Base-by-base conservation (phyloP, 805 yeast genomes). In the Zygosaccharomyces siamensis region DNA sequence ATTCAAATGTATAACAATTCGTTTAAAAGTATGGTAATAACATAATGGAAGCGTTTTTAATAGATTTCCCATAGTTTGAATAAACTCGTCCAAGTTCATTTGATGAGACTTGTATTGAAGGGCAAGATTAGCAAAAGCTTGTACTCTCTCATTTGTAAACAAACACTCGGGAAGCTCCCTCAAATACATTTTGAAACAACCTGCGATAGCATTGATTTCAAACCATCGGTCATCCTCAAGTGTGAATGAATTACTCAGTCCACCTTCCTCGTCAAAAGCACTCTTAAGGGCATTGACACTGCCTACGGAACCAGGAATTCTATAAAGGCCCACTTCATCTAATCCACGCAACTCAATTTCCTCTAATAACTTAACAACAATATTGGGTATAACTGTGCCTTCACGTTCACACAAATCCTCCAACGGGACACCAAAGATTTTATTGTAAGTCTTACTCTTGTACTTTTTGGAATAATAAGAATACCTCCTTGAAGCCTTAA, bases 121-220 rank as follows among this genome's bases (percentile, higher is more conserved):
- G 2, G 73, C 71, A 8, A 70, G 54, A 14, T 48, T 31, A 7
- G 76, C 76, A 59, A 88, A 81, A 18, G 73, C 72, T 5, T 79
- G 80, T 21, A 89, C 77, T n/a, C 80, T 75, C 26, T 76, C 79
- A 51, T 78, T 81, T 0, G 92, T 80, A 39, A 90, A 76, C 31
- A 89, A 68, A 2, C 95, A 86, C 58, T 89, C 95, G 0, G 97
- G 96, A 31, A 90, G 70, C 57, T 89, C 97, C 58, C 97, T 76
- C 57, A 90, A 70, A 61, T 79, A 90, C 53, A 85, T 76, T 63
- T 90, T 90, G 58, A 90, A 84, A 58, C 95, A 83, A 28, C 96
- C 93, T 1, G 96, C 89, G 41, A 89, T 78, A 1, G 95, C 85
- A 64, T 90, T 92, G 39, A 86, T 79, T 64, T 87, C 96, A 61